Evolutionary conservation across 805 yeast species (phyloP).

Genomic region (Pichia heedii): DNA sequence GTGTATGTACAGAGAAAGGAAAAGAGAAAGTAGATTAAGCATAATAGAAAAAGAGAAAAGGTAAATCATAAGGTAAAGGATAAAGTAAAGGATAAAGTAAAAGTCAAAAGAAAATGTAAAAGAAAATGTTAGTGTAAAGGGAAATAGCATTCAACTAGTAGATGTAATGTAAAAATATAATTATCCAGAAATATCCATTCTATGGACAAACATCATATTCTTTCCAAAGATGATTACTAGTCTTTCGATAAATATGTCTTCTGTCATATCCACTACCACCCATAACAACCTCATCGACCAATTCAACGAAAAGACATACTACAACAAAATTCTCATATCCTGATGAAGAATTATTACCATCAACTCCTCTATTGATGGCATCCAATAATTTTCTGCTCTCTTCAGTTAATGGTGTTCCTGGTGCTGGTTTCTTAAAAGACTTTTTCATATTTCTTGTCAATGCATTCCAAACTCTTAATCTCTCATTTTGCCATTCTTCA

Average conservation of each 20-base stretch:
- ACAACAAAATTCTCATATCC: conserved; percentile 59
- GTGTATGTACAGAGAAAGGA: too few relatives aligned
- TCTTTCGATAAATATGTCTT: conserved; percentile 43
- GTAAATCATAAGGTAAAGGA: too few relatives aligned
- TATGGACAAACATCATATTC: conserved; percentile 75
- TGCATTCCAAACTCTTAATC: conserved; percentile 51
- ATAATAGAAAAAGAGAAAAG: too few relatives aligned
- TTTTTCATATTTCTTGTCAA: conserved; percentile 53
- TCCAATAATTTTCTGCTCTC: conserved; percentile 53
- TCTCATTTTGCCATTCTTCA: conserved; percentile 63
- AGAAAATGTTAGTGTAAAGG: too few relatives aligned
- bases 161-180: too few relatives aligned
- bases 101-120: too few relatives aligned
- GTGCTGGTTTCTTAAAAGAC: conserved; percentile 64
- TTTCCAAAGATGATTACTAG: conserved; percentile 54
- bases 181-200: too few relatives aligned
- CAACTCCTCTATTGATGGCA: conserved; percentile 72
- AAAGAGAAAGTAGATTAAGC: too few relatives aligned
- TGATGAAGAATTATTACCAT: conserved; percentile 51
- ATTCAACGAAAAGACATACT: conserved; percentile 58
- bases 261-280: conserved; percentile 41
- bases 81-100: too few relatives aligned
- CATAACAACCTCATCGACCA: conserved; percentile 60
- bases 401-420: conserved; percentile 49
- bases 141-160: too few relatives aligned